Evolutionary conservation across 2,329 filamentous ascomycete genomes (phyloP), one percentile per base, ranked within the genome.

Genomic region (Teratosphaeria epicoccoides): DNA sequence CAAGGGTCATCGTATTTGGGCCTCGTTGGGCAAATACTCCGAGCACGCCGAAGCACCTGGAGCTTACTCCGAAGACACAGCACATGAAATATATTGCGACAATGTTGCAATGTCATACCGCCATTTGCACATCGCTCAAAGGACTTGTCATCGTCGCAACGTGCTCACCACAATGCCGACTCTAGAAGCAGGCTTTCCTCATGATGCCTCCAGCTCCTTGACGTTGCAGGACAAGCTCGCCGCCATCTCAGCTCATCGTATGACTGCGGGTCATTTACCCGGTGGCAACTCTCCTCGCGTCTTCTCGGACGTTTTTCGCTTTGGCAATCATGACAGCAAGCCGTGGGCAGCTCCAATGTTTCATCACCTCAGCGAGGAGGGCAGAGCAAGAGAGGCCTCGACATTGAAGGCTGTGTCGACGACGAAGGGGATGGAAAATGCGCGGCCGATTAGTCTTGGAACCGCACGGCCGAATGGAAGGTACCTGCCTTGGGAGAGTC

Each of bases 381-480:
- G 83, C 78, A 29, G 87, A 80, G 67, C 62, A 11, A 64, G 74
- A 17, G 69, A 69, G 50, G 71, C 71, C 29, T 74, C 70, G 57
- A 84, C 83, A n/a, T 74, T 98, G 55, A 97, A 97, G 70, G 77
- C 78, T 40, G 33, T 17, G 33, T 40, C 33, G 55, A 89, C 89
- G 4, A 90, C 91, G 44, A 80, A 79, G 51, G 85, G 83, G 66
- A 78, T 97, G 50, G 85, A 85, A 64, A 87, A 78, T 40, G 88
- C 89, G 0, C 88, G 86, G 12, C 72, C 96, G 53, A 93, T 98
- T 64, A 95, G 89, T 1, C 82, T 98, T 1, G 93, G 93, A 50
- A 93, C 93, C 49, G 93, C 93, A 3, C 75, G 98, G 20, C 93
- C 93, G 4, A 90, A 88, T 12, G 81, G 87, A 54, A 84, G 91